Percentiles rank a stretch among this genome's conserved stretches.
These are phyloP conservation scores for Populus nigra DNA, from an alignment of 345 rosid genomes.

Conservation along the genomic window DNA sequence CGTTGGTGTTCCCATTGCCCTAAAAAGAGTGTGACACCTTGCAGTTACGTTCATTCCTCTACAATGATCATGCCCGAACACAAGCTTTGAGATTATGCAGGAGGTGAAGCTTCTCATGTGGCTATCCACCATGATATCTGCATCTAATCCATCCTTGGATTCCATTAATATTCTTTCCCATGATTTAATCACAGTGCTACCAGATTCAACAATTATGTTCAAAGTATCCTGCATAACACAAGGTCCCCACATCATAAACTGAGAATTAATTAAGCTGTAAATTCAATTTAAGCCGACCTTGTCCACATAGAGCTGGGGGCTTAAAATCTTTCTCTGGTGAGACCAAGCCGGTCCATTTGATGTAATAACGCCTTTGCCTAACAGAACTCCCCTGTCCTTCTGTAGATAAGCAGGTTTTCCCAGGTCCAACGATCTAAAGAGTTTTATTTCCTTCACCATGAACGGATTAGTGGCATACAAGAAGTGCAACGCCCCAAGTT, in stretches of 20 bases:
- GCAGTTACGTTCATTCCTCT: slow-evolving; percentile 5
- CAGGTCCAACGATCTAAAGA: slow-evolving; percentile 26
- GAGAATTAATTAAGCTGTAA: neutral
- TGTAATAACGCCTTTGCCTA: slow-evolving; percentile 35
- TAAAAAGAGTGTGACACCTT: neutral
- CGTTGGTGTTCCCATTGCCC: neutral
- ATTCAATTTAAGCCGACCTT: slow-evolving; percentile 9
- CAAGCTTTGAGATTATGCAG: slow-evolving; percentile 3
- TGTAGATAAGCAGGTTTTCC: slow-evolving; percentile 33
- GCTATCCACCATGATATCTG: slow-evolving; percentile 14
- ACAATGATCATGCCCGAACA: slow-evolving; percentile 10
- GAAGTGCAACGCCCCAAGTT: slow-evolving; percentile 17
- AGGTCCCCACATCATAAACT: neutral
- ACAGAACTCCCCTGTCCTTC: slow-evolving; percentile 21
- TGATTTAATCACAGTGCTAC: neutral
- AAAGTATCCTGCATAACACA: slow-evolving; percentile 10
- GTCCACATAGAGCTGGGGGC: slow-evolving; percentile 28
- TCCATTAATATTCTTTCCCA: slow-evolving; percentile 12
- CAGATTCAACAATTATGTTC: slow-evolving; percentile 10
- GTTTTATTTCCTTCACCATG: slow-evolving; percentile 30
- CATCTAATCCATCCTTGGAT: neutral
- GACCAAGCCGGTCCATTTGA: slow-evolving; percentile 34
- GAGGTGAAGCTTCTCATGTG: slow-evolving; percentile 19
- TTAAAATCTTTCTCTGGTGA: slow-evolving; percentile 34
- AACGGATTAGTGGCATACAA: slow-evolving; percentile 17